Base-by-base conservation (phyloP, 768 basidiomycete genomes). In the Ramaria sp. region DNA sequence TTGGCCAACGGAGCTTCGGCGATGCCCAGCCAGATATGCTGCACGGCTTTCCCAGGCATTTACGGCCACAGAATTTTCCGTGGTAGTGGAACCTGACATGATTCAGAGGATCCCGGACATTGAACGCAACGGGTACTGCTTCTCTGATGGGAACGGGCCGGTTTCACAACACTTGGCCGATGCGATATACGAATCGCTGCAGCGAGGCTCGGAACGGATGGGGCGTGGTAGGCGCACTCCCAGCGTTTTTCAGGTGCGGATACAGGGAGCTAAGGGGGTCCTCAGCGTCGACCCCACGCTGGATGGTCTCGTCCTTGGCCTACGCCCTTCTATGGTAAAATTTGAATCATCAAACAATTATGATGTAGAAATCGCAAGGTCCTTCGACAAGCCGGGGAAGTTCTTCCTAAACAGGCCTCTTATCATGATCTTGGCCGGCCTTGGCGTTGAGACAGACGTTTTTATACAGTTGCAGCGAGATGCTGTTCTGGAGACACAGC, bases 41-140 rank as follows among this genome's bases (percentile, higher is more conserved):
- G 87, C 87, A 3, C 73, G 87, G 17, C 73, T 88, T 33, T 83
- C 84, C 5, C 84, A 83, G 64, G 84, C 83, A 0, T 89, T 88
- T 66, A 87, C 86, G 1, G 78, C 85, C 1, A 89, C 86, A 0
- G 84, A 88, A 59, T 73, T 79, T 0, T 78, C 81, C 3, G 64
- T 79, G 33, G 67, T 78, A 13, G 66, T 73, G 39, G 59, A 67
- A 43, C 60, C 67, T n/a, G 71, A 75, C 47, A 69, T 77, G 63
- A 66, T 78, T 42, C 19, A 68, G 19, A 60, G 69, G 19, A 63
- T 75, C 0, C 69, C 73, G n/a, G 81, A 86, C 65, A 75, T 84
- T 27, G 62, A 74, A 65, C 39, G 62, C 60, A 17, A 72, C 70
- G 61, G 59, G 20, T 80, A 76, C 58, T 68, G 70, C 47, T 86